Evolutionary conservation across 1,284 basidiomycete genomes (phyloP).

Genomic region (Cutaneotrichosporon dermatis): DNA sequence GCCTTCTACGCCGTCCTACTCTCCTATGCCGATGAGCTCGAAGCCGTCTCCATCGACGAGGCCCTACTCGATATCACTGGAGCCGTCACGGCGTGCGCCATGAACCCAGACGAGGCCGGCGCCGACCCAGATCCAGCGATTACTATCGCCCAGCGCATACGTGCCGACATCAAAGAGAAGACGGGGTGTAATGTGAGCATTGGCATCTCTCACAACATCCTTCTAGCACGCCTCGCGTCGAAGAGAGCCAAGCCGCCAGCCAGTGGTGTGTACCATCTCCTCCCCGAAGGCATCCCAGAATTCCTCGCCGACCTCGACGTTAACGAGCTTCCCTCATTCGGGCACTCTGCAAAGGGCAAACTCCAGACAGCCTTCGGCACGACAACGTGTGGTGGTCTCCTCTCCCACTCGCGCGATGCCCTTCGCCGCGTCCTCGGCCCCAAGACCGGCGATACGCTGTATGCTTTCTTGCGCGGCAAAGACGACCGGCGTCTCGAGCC

Average conservation of each 20-base stretch:
- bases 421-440: slow-evolving; percentile 75
- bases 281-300: slow-evolving; percentile 51
- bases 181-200: slow-evolving; percentile 90
- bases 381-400: slow-evolving; percentile 63
- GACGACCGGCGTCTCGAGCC: slow-evolving; percentile 75
- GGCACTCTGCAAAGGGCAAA: slow-evolving; percentile 63
- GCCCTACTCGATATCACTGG: slow-evolving; percentile 84
- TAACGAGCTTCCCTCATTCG: slow-evolving; percentile 83
- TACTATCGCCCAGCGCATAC: slow-evolving; percentile 73
- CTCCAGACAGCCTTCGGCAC: slow-evolving; percentile 68
- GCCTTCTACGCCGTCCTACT: slow-evolving; percentile 91
- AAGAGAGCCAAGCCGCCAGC: slow-evolving; percentile 79
- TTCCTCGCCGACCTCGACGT: slow-evolving; percentile 76
- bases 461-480: slow-evolving; percentile 74
- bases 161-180: slow-evolving; percentile 65
- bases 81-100: slow-evolving; percentile 51
- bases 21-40: slow-evolving; percentile 79
- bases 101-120: slow-evolving; percentile 41
- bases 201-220: slow-evolving; percentile 85
- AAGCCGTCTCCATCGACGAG: slow-evolving; percentile 95
- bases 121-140: slow-evolving; percentile 54
- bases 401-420: slow-evolving; percentile 60
- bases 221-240: slow-evolving; percentile 87
- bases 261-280: slow-evolving; percentile 63
- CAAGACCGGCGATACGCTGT: slow-evolving; percentile 75